Evolutionary conservation across 2,329 filamentous ascomycete genomes (phyloP), one percentile per base, ranked within the genome.

Genomic region (Trichoderma citrinoviride): DNA sequence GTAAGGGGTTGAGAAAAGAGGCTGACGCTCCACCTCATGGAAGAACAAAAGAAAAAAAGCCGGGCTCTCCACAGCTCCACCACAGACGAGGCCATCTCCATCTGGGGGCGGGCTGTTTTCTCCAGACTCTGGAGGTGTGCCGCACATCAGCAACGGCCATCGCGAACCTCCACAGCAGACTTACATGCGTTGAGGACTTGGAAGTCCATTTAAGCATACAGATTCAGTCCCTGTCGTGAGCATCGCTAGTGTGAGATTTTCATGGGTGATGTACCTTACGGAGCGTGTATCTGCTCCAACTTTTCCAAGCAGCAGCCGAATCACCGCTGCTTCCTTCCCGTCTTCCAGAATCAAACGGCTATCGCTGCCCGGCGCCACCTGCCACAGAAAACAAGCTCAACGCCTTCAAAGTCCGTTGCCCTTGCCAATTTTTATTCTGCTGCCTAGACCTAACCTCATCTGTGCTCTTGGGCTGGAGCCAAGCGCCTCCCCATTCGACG

Each of bases 401-500:
- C 37, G 58, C 47, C 47, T n/a, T 44, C 19, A 23, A 43, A 12
- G 21, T 25, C 49, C 47, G 40, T 25, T n/a, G 58, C 58, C 58
- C 58, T 44, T 43, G 58, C 49, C 47, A 25, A 10, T 50, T 62
- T 65, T 66, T 56, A 66, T 66, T 66, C 64, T 66, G 64, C 58
- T 66, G 64, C 64, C 64, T 66, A 52, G 25, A 62, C 10, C 57
- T 62, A 50, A 41, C 52, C 58, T 40, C 57, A 57, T 52, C 50
- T 23, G 55, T 61, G 54, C 49, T 46, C 29, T 33, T 58, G 49
- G 55, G 27, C 44, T 53, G 50, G 27, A 23, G 47, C 50, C 54
- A 65, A 65, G 54, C 57, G 64, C 52, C 58, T 56, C 33, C 64
- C 57, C 46, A 66, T 62, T 66, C 50, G 57, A 66, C 57, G 64